Evolutionary conservation across 495 filamentous ascomycete genomes (phyloP).

Genomic region (Cercophora newfieldiana): DNA sequence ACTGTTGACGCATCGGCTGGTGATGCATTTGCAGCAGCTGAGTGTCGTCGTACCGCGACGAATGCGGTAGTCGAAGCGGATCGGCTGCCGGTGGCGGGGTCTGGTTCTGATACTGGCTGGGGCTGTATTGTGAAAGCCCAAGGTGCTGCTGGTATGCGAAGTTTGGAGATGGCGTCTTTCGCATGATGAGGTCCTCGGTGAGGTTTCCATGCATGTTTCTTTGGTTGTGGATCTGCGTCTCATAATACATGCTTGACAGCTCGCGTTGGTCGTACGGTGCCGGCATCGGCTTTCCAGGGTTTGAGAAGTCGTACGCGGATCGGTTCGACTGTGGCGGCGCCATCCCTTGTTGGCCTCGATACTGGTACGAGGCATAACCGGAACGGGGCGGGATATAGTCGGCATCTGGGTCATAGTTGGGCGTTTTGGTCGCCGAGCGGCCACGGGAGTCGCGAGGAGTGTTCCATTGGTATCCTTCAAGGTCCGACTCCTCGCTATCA

Average conservation of each 20-base stretch:
- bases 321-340: slow-evolving; percentile 43
- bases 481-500: slow-evolving; percentile 40
- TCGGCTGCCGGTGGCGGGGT: not conserved
- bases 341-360: slow-evolving; percentile 33
- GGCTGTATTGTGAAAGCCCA: slow-evolving; percentile 23
- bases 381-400: slow-evolving; percentile 38
- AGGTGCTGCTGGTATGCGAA: slow-evolving; percentile 31
- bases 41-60: slow-evolving; percentile 7
- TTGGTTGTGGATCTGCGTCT: slow-evolving; percentile 51
- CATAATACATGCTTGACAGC: slow-evolving; percentile 62
- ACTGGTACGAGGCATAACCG: slow-evolving; percentile 32
- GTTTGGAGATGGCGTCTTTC: slow-evolving; percentile 44
- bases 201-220: slow-evolving; percentile 36
- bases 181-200: slow-evolving; percentile 56
- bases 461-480: slow-evolving; percentile 41
- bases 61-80: not conserved
- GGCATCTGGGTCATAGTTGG: slow-evolving; percentile 30
- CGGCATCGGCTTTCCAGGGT: slow-evolving; percentile 62
- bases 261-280: slow-evolving; percentile 53
- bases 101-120: slow-evolving; percentile 23
- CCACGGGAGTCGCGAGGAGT: slow-evolving; percentile 26
- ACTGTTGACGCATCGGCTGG: slow-evolving; percentile 2
- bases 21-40: slow-evolving; percentile 10
- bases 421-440: slow-evolving; percentile 33
- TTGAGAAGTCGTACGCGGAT: slow-evolving; percentile 62